These are phyloP conservation scores for Boletus eberwhitei DNA, from an alignment of 768 basidiomycete species.

Conservation along the genomic window DNA sequence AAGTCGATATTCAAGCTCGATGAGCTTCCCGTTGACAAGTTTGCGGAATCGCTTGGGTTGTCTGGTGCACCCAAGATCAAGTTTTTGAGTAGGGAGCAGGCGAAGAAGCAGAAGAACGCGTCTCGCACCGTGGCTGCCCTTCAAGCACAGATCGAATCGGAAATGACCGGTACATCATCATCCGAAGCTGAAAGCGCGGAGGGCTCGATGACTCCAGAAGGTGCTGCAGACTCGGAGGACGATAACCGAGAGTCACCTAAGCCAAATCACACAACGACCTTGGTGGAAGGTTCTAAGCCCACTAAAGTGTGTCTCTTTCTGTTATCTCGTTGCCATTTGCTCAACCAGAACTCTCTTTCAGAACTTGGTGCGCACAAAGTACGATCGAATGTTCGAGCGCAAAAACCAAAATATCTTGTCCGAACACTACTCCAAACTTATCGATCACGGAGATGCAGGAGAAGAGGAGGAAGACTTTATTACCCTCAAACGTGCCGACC, in stretches of 20 bases:
- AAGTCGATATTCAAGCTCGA: slow-evolving; percentile 88
- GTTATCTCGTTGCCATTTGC: not conserved
- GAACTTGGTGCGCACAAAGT: slow-evolving; percentile 76
- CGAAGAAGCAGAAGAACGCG: slow-evolving; percentile 76
- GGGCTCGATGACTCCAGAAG: slow-evolving; percentile 20
- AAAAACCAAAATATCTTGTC: slow-evolving; percentile 93
- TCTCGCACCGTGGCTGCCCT: slow-evolving; percentile 43
- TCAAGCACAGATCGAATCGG: slow-evolving; percentile 29
- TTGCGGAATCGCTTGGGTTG: slow-evolving; percentile 85
- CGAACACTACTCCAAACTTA: slow-evolving; percentile 83
- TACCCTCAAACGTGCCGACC: slow-evolving; percentile 88
- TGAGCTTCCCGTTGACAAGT: slow-evolving; percentile 77
- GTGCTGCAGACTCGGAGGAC: slow-evolving; percentile 26
- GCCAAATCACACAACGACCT: not conserved
- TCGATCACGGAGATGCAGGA: slow-evolving; percentile 58
- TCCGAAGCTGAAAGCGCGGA: slow-evolving; percentile 19
- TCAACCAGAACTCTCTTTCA: slow-evolving; percentile 10
- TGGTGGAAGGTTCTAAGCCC: slow-evolving; percentile 23
- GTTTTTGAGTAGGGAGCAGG: slow-evolving; percentile 64
- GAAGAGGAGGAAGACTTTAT: slow-evolving; percentile 80
- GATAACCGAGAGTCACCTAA: slow-evolving; percentile 2
- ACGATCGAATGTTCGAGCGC: slow-evolving; percentile 96
- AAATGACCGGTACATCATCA: slow-evolving; percentile 10
- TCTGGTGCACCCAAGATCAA: slow-evolving; percentile 96
- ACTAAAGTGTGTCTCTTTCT: slow-evolving; percentile 38